Evolutionary conservation across 202 grass and related monocot genomes (phyloP).

Genomic region (Panicum hallii): DNA sequence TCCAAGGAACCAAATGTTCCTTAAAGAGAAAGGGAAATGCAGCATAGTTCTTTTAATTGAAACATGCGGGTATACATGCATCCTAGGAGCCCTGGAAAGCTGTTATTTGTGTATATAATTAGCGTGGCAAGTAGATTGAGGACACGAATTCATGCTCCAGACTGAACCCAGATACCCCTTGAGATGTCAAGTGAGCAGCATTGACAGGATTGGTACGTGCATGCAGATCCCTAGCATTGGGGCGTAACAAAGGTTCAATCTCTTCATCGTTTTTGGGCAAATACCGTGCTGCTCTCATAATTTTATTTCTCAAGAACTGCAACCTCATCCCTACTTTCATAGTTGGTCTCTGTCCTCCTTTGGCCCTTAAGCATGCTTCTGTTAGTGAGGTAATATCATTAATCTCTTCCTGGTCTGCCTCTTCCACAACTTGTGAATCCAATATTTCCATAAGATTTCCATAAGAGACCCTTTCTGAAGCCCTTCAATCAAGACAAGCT

Average conservation of each 20-base stretch:
- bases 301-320: conserved; percentile 21
- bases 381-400: conserved; percentile 41
- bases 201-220: background rate
- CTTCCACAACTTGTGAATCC: conserved; percentile 31
- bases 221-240: background rate
- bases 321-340: conserved; percentile 42
- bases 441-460: too few species aligned
- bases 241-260: background rate
- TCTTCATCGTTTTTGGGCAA: background rate
- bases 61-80: background rate
- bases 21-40: background rate
- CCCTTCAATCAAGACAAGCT: conserved; percentile 40
- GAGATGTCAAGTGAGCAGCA: background rate
- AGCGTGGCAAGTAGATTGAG: conserved; percentile 46
- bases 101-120: background rate
- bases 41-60: background rate
- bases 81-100: background rate
- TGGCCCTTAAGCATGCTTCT: conserved; percentile 50
- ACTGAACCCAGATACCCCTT: conserved; percentile 28
- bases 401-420: conserved; percentile 44
- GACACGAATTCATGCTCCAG: conserved; percentile 46
- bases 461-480: conserved; percentile 8
- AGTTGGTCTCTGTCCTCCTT: conserved; percentile 54
- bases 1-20: background rate
- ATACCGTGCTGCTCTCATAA: background rate